phyloP scores from a whole-genome alignment of 1,139 yeast species.

The Yamadazyma taylorii region DNA sequence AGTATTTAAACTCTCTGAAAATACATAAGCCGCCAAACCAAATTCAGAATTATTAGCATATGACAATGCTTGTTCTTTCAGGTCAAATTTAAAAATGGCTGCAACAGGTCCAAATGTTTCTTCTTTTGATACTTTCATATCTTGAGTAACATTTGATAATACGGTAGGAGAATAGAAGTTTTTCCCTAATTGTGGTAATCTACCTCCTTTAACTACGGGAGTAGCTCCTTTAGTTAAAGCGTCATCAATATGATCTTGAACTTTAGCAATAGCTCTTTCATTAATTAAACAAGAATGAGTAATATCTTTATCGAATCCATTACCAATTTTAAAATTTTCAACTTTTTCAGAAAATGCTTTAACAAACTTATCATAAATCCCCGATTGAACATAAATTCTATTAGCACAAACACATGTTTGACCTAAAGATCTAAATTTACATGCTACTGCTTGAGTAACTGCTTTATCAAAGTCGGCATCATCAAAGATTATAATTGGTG shows the following conservation, averaged over 20 bases:
- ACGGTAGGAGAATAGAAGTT: conserved; percentile 44
- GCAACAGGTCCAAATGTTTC: conserved; percentile 52
- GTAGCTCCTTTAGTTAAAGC: conserved; percentile 45
- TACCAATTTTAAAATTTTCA: conserved; percentile 37
- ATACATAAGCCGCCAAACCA: conserved; percentile 48
- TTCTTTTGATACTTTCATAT: conserved; percentile 40
- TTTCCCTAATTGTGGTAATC: conserved; percentile 38
- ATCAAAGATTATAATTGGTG: conserved; percentile 49
- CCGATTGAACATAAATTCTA: conserved; percentile 71
- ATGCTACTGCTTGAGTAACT: conserved; percentile 52
- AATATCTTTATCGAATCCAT: conserved; percentile 43
- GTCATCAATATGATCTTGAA: conserved; percentile 40
- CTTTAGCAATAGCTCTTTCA: conserved; percentile 39
- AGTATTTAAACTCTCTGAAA: conserved; percentile 48
- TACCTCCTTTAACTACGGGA: conserved; percentile 41
- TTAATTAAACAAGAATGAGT: conserved; percentile 49
- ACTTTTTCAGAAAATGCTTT: conserved; percentile 35
- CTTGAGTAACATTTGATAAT: conserved; percentile 37
- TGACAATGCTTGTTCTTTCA: conserved; percentile 39
- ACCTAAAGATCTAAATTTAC: conserved; percentile 69
- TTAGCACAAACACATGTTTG: conserved; percentile 92
- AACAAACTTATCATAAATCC: conserved; percentile 60
- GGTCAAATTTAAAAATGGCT: conserved; percentile 39
- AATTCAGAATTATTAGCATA: conserved; percentile 41
- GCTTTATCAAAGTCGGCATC: conserved; percentile 52